phyloP scores from a whole-genome alignment of 1,284 basidiomycete genomes.

The Trichosporon sp. region DNA sequence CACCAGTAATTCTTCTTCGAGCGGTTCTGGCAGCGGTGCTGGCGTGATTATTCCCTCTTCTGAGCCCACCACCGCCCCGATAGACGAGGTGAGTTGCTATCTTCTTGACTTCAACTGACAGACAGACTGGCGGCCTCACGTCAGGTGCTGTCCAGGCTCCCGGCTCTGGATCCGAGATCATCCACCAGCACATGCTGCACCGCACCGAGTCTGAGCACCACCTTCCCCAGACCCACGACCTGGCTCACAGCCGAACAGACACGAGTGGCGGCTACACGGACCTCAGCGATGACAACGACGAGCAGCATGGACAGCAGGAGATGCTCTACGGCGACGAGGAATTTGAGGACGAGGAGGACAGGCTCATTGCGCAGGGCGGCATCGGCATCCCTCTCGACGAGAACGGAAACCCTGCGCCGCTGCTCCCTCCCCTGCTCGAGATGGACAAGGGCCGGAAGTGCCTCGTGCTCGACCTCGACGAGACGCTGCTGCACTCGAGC shows the following conservation, averaged over 20 bases:
- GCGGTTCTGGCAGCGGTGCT: not conserved
- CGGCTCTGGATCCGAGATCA: conserved; percentile 56
- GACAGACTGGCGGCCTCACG: conserved; percentile 62
- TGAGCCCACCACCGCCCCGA: conserved; percentile 36
- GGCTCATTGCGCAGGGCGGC: conserved; percentile 72
- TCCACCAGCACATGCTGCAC: conserved; percentile 27
- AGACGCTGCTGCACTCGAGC: conserved; percentile 89
- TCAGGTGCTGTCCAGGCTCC: conserved; percentile 67
- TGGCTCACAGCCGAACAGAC: conserved; percentile 26
- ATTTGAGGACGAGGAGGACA: conserved; percentile 70
- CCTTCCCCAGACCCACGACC: conserved; percentile 14
- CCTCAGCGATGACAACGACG: conserved; percentile 40
- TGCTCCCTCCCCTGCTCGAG: conserved; percentile 70
- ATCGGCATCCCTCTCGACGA: conserved; percentile 75
- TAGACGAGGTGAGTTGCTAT: conserved; percentile 37
- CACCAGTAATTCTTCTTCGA: not conserved
- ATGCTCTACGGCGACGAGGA: conserved; percentile 50
- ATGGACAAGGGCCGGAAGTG: conserved; percentile 82
- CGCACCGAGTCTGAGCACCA: conserved; percentile 36
- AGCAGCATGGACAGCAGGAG: conserved; percentile 52
- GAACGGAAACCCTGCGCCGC: conserved; percentile 78
- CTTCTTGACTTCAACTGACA: not conserved
- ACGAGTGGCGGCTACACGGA: conserved; percentile 39
- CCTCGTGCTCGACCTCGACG: conserved; percentile 88
- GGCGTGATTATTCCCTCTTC: conserved; percentile 29